Evolutionary conservation across 2,329 filamentous ascomycete genomes (phyloP), one percentile per base, ranked within the genome.

Genomic region (Chrysoporthe cubensis): DNA sequence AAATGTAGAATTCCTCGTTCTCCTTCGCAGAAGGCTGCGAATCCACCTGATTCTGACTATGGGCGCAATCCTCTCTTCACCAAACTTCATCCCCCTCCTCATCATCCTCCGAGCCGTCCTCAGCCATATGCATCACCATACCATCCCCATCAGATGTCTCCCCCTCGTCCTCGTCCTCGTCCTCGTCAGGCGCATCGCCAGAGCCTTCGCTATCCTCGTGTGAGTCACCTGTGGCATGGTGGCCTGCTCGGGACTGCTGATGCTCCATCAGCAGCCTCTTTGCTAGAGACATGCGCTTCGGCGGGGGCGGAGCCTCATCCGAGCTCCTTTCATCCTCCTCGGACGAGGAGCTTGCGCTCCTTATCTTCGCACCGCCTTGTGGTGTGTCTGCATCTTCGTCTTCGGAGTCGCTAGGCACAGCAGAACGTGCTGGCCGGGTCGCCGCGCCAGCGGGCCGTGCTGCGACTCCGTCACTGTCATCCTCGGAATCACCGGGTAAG

Each of bases 251-350:
- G 34, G 50, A 34, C n/a, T 60, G 60, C 8, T 26, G 60, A 32
- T 63, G 44, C 59, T 70, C 68, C 62, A 68, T 60, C 16, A 40
- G 46, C 18, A 70, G 61, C 26, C 64, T 60, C 48, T 64, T 58
- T 7, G 64, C 66, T 9, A 70, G 69, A 4, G 69, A 70, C n/a
- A 64, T 21, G 5, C 64, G 54, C 37, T 63, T 68, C 4, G 66
- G 50, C 16, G 66, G 66, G 3, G 66, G 40, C 2, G 60, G 48
- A 6, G 56, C 61, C 11, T 69, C 69, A 9, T 69, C 69, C 8
- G 58, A 62, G 13, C 46, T 57, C 14, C 50, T 42, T 42, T 67
- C 60, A 44, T 52, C 65, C 14, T 66, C 57, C 8, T 59, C 63
- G 26, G 54, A 59, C 4, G 63, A 50, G 1, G 62, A 65, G 18